Conservation (phyloP, 2,329 filamentous ascomycete species). For the Calonectria fujianensis region DNA sequence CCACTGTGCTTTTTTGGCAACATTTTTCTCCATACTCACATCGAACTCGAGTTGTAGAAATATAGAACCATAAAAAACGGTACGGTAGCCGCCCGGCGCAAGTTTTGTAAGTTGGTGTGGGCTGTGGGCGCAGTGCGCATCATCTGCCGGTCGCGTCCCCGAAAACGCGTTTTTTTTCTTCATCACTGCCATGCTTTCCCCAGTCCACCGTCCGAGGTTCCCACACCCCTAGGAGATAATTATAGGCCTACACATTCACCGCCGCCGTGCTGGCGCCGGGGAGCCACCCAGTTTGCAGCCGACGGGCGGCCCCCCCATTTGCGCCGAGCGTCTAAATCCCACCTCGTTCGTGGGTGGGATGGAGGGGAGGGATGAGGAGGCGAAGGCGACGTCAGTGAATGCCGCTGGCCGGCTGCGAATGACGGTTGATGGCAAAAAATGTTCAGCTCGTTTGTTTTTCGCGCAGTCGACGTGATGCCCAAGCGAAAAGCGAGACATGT, state of each 20-base stretch:
- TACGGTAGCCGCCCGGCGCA: neutral
- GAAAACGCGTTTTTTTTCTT: conserved; percentile 25
- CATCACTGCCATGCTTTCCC: conserved; percentile 27
- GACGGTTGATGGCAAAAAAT: neutral
- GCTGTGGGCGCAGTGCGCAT: conserved; percentile 2
- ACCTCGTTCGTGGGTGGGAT: neutral
- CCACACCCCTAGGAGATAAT: conserved; percentile 20
- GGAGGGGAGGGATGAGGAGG: neutral
- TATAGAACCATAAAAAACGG: conserved; percentile 7
- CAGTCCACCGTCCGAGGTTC: conserved; percentile 33
- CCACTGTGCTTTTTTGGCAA: neutral
- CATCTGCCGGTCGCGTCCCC: conserved; percentile 34
- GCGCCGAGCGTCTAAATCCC: conserved; percentile 24
- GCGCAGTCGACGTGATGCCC: neutral
- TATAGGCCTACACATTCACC: conserved; percentile 32
- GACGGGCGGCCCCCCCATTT: conserved; percentile 11
- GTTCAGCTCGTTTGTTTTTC: neutral
- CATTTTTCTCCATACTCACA: neutral
- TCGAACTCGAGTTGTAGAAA: conserved; percentile 3
- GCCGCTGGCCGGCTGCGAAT: neutral
- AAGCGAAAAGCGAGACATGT: neutral
- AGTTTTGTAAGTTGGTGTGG: conserved; percentile 19
- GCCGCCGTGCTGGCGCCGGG: conserved; percentile 29
- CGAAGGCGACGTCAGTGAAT: neutral
- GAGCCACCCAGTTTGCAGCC: conserved; percentile 25